A percentile compares a stretch with the other conserved stretches of the same genome.
phyloP scores from a whole-genome alignment of 2,329 filamentous ascomycete genomes.

The Neocucurbitaria cava region DNA sequence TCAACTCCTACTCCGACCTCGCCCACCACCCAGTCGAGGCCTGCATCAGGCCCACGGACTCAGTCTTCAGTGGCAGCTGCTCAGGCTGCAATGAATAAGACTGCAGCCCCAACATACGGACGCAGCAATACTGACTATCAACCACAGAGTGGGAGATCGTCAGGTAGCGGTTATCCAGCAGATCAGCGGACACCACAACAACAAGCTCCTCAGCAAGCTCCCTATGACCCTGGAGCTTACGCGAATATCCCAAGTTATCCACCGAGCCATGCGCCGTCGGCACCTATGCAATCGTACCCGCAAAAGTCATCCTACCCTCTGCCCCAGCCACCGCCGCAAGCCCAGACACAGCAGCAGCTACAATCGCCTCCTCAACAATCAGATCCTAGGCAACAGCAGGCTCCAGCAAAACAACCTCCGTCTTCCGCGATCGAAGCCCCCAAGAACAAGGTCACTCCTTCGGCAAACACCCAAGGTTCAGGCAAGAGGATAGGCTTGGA shows the following conservation, averaged over 20 bases:
- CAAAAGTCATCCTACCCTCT: constrained; percentile 45
- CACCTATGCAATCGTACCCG: constrained; percentile 38
- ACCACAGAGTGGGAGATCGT: constrained; percentile 37
- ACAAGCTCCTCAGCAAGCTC: constrained; percentile 60
- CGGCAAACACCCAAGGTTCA: constrained; percentile 72
- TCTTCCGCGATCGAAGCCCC: constrained; percentile 42
- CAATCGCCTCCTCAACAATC: constrained; percentile 54
- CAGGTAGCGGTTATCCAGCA: constrained; percentile 46
- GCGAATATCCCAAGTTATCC: constrained; percentile 56
- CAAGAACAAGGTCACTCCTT: constrained; percentile 68
- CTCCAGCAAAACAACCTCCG: constrained; percentile 44
- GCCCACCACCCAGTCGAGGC: constrained; percentile 55
- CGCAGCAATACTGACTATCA: constrained; percentile 55
- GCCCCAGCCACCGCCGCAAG: constrained; percentile 55
- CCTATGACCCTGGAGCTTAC: constrained; percentile 81
- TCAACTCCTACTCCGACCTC: constrained; percentile 52
- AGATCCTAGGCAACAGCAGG: constrained; percentile 26
- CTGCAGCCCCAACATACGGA: constrained; percentile 50
- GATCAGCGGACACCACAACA: constrained; percentile 51
- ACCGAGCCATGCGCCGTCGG: constrained; percentile 40
- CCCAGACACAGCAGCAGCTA: constrained; percentile 60
- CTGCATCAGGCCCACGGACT: constrained; percentile 56
- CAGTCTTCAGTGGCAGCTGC: constrained; percentile 57
- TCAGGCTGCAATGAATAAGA: constrained; percentile 56
- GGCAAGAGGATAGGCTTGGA: constrained; percentile 90